Base-by-base conservation (phyloP, 1,284 basidiomycete species). In the Mycena sp. region DNA sequence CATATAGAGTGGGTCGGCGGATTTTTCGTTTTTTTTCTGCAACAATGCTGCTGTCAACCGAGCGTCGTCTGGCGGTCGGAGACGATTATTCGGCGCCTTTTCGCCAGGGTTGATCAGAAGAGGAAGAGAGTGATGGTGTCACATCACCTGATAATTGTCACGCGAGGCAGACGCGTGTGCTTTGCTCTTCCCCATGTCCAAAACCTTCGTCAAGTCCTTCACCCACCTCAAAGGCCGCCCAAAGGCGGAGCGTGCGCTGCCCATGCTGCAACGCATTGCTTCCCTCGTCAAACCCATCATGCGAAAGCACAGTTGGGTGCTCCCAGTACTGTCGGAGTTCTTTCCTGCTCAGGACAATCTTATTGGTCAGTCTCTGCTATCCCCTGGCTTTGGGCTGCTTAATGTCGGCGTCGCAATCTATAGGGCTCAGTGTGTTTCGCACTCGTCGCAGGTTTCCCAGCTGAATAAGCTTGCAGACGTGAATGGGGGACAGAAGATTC, bases 251-350 rank as follows among this genome's bases (percentile, higher is more conserved):
- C 80, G 83, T 44, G 90, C 91, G 25, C 78, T 91, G 30, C 71
- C 80, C 16, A 80, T 92, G 65, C 82, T 96, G 29, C 87, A 94
- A 73, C 85, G 87, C 68, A 83, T 93, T 30, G 91, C 92, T 0
- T 90, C 90, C 16, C 82, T 93, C 54, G 93, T 95, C 46, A 95
- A 95, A 74, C 94, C 94, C 4, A 93, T 96, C 69, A 96, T 96
- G 94, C 81, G 87, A 63, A 93, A 90, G 69, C 89, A 90, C 69
- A 78, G 79, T 6, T 96, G 94, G 94, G 81, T 84, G 32, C 81
- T 97, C 9, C 93, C 93, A n/a, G 83, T 87, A 0, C 85, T 96
- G 16, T 83, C 90, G 14, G 95, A 97, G 75, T 96, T 96, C 81
- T 91, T 93, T 69, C 95, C 94, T 1, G 84, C 88, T 12, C 86